A percentile compares a stretch with the other conserved stretches of the same genome.
phyloP scores from a whole-genome alignment of 2,329 filamentous ascomycete species.

The Herpotrichia juniperi region DNA sequence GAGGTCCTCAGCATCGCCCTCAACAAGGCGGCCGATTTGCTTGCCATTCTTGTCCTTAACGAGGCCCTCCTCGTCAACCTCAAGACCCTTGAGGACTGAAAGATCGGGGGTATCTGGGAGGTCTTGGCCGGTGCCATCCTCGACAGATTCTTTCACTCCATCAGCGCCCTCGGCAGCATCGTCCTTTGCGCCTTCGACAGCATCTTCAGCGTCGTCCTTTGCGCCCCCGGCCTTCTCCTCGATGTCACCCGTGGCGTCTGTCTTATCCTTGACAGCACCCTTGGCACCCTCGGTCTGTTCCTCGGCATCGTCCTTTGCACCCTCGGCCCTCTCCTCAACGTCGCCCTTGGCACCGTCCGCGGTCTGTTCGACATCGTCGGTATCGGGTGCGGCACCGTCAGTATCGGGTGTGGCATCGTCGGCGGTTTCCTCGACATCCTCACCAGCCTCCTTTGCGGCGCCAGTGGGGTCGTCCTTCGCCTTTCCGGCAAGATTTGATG shows the following conservation, averaged over 20 bases:
- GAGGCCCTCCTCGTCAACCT: conserved; percentile 61
- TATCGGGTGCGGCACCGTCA: conserved; percentile 42
- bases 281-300: no score
- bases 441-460: conserved; percentile 45
- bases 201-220: conserved; percentile 20
- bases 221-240: conserved; percentile 32
- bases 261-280: conserved; percentile 39
- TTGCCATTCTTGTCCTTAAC: conserved; percentile 60
- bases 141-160: conserved; percentile 26
- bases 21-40: conserved; percentile 55
- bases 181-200: conserved; percentile 21
- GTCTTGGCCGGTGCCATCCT: conserved; percentile 36
- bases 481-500: conserved; percentile 54
- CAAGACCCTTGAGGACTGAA: conserved; percentile 55
- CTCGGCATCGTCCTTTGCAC: conserved; percentile 36
- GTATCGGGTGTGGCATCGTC: conserved; percentile 28
- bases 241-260: conserved; percentile 34
- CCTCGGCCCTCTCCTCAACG: conserved; percentile 29
- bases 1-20: conserved; percentile 60
- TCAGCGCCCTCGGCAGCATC: conserved; percentile 21
- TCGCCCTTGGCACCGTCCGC: conserved; percentile 40
- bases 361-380: conserved; percentile 13
- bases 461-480: conserved; percentile 45
- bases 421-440: conserved; percentile 39
- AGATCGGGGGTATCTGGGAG: conserved; percentile 52